Evolutionary conservation across 176 grass and related monocot genomes (phyloP).

Genomic region (Cymbopogon citratus): DNA sequence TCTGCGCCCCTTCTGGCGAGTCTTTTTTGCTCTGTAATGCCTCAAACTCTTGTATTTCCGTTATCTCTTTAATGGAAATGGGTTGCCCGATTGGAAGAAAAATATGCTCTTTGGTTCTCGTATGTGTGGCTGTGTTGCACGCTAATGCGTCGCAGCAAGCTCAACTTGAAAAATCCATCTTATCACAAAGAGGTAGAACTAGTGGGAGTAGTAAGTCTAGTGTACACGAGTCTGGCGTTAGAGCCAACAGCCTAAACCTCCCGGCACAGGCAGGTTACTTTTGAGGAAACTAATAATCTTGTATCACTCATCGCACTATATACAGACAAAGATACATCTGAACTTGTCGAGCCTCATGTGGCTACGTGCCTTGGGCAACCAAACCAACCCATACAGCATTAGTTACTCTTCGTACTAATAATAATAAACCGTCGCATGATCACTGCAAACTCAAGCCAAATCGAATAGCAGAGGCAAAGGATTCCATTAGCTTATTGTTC

Average conservation of each 20-base stretch:
- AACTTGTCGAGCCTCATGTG: no score
- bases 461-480: background rate
- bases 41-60: no score
- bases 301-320: no score
- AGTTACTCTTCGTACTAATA: background rate
- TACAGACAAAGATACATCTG: no score
- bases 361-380: background rate
- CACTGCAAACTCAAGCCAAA: background rate
- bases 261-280: background rate
- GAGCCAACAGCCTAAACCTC: background rate
- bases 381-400: background rate
- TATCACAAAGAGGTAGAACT: background rate
- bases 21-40: no score
- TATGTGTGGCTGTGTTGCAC: no score
- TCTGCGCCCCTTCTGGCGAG: no score
- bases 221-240: background rate
- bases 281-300: no score
- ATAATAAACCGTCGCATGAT: background rate
- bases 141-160: background rate
- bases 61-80: no score
- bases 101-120: no score
- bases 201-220: background rate
- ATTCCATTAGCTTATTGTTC: slow-evolving; percentile 52
- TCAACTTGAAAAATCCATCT: background rate
- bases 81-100: no score